Evolutionary conservation across 2,329 filamentous ascomycete genomes (phyloP).

Genomic region (Phialophora verrucosa): DNA sequence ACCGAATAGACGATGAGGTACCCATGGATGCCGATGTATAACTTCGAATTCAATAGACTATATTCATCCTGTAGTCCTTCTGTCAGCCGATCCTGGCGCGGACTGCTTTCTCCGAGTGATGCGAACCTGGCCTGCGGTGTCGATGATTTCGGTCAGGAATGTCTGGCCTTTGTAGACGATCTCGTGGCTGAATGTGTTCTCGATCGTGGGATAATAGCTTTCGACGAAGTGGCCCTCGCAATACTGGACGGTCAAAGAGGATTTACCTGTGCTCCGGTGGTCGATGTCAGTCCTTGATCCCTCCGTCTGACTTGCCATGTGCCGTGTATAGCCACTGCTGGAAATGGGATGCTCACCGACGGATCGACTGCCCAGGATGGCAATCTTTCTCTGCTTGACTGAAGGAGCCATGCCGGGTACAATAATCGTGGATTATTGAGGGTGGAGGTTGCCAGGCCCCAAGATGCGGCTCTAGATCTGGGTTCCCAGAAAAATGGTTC

Average conservation of each 20-base stretch:
- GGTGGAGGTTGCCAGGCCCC: slow-evolving; percentile 2
- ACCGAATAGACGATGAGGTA: slow-evolving; percentile 99
- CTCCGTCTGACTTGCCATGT: not conserved
- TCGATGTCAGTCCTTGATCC: slow-evolving; percentile 12
- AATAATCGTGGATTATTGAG: not conserved
- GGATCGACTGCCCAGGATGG: slow-evolving; percentile 91
- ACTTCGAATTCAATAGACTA: slow-evolving; percentile 96
- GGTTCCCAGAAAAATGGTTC: slow-evolving; percentile 18
- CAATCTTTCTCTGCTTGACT: slow-evolving; percentile 90
- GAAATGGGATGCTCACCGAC: slow-evolving; percentile 67
- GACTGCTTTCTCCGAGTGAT: slow-evolving; percentile 34
- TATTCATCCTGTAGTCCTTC: slow-evolving; percentile 78
- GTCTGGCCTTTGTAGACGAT: slow-evolving; percentile 94
- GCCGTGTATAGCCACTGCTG: not conserved
- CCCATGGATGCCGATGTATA: slow-evolving; percentile 95
- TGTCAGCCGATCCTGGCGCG: slow-evolving; percentile 1
- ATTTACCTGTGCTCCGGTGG: slow-evolving; percentile 73
- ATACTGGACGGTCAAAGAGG: slow-evolving; percentile 93
- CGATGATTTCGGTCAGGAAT: slow-evolving; percentile 94
- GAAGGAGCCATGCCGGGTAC: slow-evolving; percentile 64
- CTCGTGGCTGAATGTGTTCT: slow-evolving; percentile 97
- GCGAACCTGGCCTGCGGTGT: slow-evolving; percentile 87
- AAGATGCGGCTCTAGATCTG: slow-evolving; percentile 5
- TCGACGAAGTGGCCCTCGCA: slow-evolving; percentile 98
- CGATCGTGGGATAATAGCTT: slow-evolving; percentile 98